Conservation (phyloP, 208 protist species). For the Leishmania martiniquensis region DNA sequence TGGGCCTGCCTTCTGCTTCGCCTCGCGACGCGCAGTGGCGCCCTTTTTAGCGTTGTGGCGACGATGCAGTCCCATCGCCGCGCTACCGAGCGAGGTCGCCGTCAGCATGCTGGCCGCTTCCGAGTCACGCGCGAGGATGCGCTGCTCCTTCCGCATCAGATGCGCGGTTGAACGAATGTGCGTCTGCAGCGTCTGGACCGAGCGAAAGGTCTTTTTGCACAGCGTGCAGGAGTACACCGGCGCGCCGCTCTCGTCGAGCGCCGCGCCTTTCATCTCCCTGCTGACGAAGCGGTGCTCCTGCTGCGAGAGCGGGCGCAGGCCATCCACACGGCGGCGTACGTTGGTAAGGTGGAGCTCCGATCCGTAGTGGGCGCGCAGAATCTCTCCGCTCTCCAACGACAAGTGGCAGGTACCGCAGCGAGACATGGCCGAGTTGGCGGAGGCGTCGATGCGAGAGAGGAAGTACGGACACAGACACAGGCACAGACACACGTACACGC, state of each 20-base stretch:
- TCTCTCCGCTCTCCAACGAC: slow-evolving; percentile 52
- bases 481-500: no score
- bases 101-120: slow-evolving; percentile 83
- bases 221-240: slow-evolving; percentile 88
- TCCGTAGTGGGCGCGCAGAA: slow-evolving; percentile 71
- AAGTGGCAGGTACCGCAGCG: slow-evolving; percentile 83
- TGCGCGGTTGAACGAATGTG: slow-evolving; percentile 92
- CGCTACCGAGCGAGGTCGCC: slow-evolving; percentile 84
- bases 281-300: slow-evolving; percentile 53
- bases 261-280: slow-evolving; percentile 24
- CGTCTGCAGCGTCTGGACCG: slow-evolving; percentile 88
- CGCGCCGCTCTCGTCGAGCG: slow-evolving; percentile 37
- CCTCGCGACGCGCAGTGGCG: slow-evolving; percentile 9
- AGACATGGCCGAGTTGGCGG: slow-evolving; percentile 30
- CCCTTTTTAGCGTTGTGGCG: slow-evolving; percentile 80
- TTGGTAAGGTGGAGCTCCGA: slow-evolving; percentile 85
- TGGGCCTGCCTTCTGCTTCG: slow-evolving; percentile 22
- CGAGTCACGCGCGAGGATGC: slow-evolving; percentile 84
- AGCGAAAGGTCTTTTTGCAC: slow-evolving; percentile 92
- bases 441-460: background rate
- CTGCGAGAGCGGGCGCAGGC: slow-evolving; percentile 63
- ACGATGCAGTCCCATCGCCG: slow-evolving; percentile 88
- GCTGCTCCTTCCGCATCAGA: slow-evolving; percentile 91
- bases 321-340: slow-evolving; percentile 85
- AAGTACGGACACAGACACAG: no score